Evolutionary conservation across 2,329 filamentous ascomycete species (phyloP).

Genomic region (Exophiala mesophila): DNA sequence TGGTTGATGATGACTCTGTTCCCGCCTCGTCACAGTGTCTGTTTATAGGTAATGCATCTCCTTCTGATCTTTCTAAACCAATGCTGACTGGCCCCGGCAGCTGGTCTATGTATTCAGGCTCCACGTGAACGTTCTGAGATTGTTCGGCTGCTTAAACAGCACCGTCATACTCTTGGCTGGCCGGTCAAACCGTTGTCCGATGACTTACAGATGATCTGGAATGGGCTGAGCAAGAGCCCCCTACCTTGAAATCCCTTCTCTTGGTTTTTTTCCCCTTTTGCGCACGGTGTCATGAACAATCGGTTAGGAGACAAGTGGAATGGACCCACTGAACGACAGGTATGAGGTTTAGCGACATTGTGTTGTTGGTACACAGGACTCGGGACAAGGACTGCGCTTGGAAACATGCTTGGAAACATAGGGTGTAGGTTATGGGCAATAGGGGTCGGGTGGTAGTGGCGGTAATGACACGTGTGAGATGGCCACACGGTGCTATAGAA

Average conservation of each 20-base stretch:
- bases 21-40: not conserved
- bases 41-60: not conserved
- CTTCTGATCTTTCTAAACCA: not conserved
- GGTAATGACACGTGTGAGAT: too few species aligned
- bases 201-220: slow-evolving; percentile 2
- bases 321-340: too few species aligned
- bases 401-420: too few species aligned
- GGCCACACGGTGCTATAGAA: too few species aligned
- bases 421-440: too few species aligned
- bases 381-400: too few species aligned
- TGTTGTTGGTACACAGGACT: too few species aligned
- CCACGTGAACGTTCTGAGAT: not conserved
- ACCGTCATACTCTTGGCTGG: not conserved
- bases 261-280: too few species aligned
- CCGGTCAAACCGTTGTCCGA: not conserved
- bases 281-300: too few species aligned
- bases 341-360: too few species aligned
- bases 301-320: too few species aligned
- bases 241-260: slow-evolving; percentile 1
- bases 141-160: not conserved
- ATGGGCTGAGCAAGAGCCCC: not conserved
- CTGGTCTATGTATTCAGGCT: slow-evolving; percentile 1
- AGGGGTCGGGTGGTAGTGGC: too few species aligned
- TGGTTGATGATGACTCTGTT: slow-evolving; percentile 24
- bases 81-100: not conserved